These are phyloP conservation scores for Dunaliella primolecta DNA, from an alignment of 139 green algal genomes.

Conservation along the genomic window DNA sequence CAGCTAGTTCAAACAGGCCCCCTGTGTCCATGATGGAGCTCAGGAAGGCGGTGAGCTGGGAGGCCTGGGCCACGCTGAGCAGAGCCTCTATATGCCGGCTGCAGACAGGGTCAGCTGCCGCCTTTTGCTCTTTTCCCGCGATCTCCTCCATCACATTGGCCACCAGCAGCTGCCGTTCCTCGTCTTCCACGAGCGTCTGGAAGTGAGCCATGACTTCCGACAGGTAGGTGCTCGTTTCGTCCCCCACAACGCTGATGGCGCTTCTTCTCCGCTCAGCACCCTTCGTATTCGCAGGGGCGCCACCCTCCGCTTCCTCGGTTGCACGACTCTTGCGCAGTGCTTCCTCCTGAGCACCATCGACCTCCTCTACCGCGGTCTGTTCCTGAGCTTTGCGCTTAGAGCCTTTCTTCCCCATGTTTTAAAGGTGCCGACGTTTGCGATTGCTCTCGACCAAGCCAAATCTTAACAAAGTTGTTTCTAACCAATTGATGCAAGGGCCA, in stretches of 20 bases:
- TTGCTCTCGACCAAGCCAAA: too few relatives aligned
- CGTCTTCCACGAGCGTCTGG: constrained; percentile 53
- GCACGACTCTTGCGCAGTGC: too few relatives aligned
- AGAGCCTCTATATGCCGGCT: constrained; percentile 67
- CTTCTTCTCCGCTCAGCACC: neutral
- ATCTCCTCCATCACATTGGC: constrained; percentile 69
- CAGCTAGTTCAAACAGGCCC: constrained; percentile 34
- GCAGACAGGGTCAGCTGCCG: constrained; percentile 29
- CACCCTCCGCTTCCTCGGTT: too few relatives aligned
- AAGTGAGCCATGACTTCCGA: constrained; percentile 51
- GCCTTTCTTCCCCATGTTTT: neutral
- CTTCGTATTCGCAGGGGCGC: too few relatives aligned
- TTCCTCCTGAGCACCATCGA: neutral
- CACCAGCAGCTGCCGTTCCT: constrained; percentile 60
- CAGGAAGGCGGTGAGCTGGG: constrained; percentile 48
- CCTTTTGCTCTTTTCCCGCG: constrained; percentile 28
- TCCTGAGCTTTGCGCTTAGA: neutral
- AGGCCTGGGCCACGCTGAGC: constrained; percentile 35
- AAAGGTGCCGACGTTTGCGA: too few relatives aligned
- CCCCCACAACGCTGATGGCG: neutral
- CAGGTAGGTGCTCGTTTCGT: constrained; percentile 14
- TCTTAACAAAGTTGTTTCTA: neutral
- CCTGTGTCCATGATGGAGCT: constrained; percentile 29
- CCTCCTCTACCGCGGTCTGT: neutral
- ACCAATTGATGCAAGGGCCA: neutral